A percentile compares a stretch with the other conserved stretches of the same genome.
Evolutionary conservation across 805 yeast genomes (phyloP).

Genomic region (Brettanomyces naardenensis): DNA sequence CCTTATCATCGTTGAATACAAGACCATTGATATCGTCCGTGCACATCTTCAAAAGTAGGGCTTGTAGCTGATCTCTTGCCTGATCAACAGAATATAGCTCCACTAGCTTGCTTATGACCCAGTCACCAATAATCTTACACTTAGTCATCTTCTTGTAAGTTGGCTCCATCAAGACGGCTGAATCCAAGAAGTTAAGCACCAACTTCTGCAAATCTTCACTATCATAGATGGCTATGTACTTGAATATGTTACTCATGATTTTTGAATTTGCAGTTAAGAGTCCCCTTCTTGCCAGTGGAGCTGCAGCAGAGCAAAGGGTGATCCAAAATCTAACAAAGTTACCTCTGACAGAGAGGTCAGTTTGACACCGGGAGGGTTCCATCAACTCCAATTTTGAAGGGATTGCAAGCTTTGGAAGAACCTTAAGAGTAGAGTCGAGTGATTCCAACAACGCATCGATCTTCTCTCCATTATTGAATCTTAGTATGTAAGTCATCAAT

Average conservation of each 20-base stretch:
- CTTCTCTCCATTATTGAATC: slow-evolving; percentile 39
- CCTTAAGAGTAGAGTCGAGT: slow-evolving; percentile 61
- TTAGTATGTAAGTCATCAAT: slow-evolving; percentile 44
- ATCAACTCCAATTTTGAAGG: slow-evolving; percentile 43
- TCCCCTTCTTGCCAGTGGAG: slow-evolving; percentile 56
- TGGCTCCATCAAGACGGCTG: slow-evolving; percentile 48
- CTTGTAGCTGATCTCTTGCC: slow-evolving; percentile 32
- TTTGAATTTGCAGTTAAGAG: slow-evolving; percentile 48
- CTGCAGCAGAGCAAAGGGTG: slow-evolving; percentile 37
- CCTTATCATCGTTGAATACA: slow-evolving; percentile 36
- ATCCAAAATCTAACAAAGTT: slow-evolving; percentile 59
- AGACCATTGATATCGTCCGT: slow-evolving; percentile 44
- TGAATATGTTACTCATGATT: slow-evolving; percentile 61
- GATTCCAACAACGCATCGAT: slow-evolving; percentile 51
- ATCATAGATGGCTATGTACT: slow-evolving; percentile 50
- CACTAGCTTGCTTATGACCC: slow-evolving; percentile 52
- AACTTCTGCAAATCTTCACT: slow-evolving; percentile 30
- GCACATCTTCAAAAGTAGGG: slow-evolving; percentile 41
- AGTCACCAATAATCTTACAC: slow-evolving; percentile 70
- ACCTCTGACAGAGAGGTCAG: slow-evolving; percentile 40
- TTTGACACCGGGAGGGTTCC: slow-evolving; percentile 28
- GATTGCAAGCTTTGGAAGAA: slow-evolving; percentile 51
- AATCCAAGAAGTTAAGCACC: slow-evolving; percentile 41
- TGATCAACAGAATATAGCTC: slow-evolving; percentile 32
- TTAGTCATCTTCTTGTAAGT: slow-evolving; percentile 62